Evolutionary conservation across 805 yeast genomes (phyloP), one percentile per base, ranked within the genome.

Genomic region (Lipomyces lipofer): DNA sequence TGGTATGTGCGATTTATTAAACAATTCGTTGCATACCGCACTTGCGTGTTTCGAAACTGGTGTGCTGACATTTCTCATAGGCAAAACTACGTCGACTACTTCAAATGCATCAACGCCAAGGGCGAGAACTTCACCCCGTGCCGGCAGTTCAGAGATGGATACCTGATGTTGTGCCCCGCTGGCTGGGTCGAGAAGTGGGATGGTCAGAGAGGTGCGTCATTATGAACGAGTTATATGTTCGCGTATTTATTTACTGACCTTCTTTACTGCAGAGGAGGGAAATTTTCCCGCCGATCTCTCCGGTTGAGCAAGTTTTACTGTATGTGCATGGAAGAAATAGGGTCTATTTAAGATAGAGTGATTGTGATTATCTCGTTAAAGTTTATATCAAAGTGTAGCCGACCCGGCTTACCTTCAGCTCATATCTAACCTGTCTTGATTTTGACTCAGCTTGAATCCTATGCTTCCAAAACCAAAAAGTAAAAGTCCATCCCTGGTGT

Each of bases 91-190:
- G 89, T 94, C 69, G 99, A 94, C 76, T 94, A 92, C 84, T 94
- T 87, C 85, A 91, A 90, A 76, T 94, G 99, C 80, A 83, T 94
- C 72, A 86, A 84, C 69, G 89, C 91, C 64, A 92, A 92, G 78
- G 99, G 99, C 71, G 97, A 92, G 77, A 98, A 91, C 60, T 94
- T 94, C 71, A 96, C 91, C 68, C 98, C 98, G 70, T 94, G 99
- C 77, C 81, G 90, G 76, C 91, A 88, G 67, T 94, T 94, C 79
- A 88, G 82, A 84, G 86, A 82, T 75, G 88, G 97, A 53, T 94
- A 81, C 81, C 28, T 24, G 17, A 10, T 49, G 38, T 45, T 74
- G 57, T 73, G 76, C 68, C 75, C 75, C 46, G 57, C 58, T 7
- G 42, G 63, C 50, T 71, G 74, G 75, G 64, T 67, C 43, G 71